Conservation (phyloP, 176 grass and related monocot species). For the Bonia amplexicaulis region DNA sequence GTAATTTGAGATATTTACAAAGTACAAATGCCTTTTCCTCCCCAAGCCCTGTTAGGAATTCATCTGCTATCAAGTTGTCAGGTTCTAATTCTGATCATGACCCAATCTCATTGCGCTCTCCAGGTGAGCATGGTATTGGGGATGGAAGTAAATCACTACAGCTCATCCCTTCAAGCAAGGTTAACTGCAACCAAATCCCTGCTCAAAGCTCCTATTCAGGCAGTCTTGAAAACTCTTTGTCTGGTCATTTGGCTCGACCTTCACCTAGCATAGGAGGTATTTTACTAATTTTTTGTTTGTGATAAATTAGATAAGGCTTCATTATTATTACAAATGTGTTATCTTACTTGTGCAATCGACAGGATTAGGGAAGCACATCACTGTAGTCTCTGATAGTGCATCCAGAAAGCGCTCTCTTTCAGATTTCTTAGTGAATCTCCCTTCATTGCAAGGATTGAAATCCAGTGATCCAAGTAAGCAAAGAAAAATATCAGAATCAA, state of each 20-base stretch:
- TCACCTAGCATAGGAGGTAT: slow-evolving; percentile 29
- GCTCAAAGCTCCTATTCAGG: slow-evolving; percentile 33
- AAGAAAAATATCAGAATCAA: slow-evolving; percentile 53
- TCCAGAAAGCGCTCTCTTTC: slow-evolving; percentile 60
- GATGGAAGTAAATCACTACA: slow-evolving; percentile 47
- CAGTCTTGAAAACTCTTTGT: slow-evolving; percentile 15
- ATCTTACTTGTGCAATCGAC: slow-evolving; percentile 40
- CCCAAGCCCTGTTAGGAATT: slow-evolving; percentile 41
- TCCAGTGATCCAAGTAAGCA: slow-evolving; percentile 43
- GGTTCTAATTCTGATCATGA: slow-evolving; percentile 61
- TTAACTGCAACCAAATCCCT: slow-evolving; percentile 24
- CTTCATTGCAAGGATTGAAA: slow-evolving; percentile 57
- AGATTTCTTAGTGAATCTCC: slow-evolving; percentile 57
- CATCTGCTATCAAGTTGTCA: slow-evolving; percentile 43
- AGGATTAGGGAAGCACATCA: slow-evolving; percentile 30
- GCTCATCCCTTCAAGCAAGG: slow-evolving; percentile 28
- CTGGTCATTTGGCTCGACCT: slow-evolving; percentile 40
- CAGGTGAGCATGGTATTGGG: slow-evolving; percentile 35
- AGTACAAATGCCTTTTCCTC: slow-evolving; percentile 38
- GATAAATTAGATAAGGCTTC: not conserved
- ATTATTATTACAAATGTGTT: slow-evolving; percentile 3
- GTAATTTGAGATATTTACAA: slow-evolving; percentile 46
- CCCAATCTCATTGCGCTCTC: slow-evolving; percentile 37
- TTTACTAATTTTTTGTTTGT: not conserved
- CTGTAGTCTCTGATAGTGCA: slow-evolving; percentile 36